Evolutionary conservation across 257 asterid species (phyloP), one percentile per base, ranked within the genome.

Genomic region (Solanum appendiculatum): DNA sequence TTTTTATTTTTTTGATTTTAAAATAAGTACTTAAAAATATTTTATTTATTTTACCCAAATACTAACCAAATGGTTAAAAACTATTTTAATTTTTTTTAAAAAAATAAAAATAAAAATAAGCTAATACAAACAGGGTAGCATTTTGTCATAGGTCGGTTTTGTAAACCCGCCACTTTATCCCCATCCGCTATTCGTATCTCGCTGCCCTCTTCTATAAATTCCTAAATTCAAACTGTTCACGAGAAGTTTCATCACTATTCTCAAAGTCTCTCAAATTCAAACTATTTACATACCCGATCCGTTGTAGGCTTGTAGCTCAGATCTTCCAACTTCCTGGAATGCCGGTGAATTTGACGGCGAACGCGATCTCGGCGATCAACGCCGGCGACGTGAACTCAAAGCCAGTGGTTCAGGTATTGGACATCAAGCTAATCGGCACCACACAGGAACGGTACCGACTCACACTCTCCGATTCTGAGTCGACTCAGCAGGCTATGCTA

Each of bases 401-500:
- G 94, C 99, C 99, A 85, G 92, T 97, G 87, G 96, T 97, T 68
- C 99, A 95, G 96, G 97, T 97, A 39, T 27, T 97, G 93, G 99
- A 95, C 84, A 92, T 97, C 91, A 94, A 93, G 93, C 94, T 88
- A 77, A 90, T 93, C 87, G 94, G 94, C 85, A 42, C 92, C 87
- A 89, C 93, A 86, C 97, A 96, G 91, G 97, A 95, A 86, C 96
- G 99, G 14, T 95, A 88, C 92, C 94, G 97, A 86, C 89, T 97
- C 63, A 86, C 93, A 86, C 83, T 97, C 89, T 96, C 98, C 56
- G 99, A 97, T 86, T 95, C 99, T 34, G 92, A 88, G 70, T 85
- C 89, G 7, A 85, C 98, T 89, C 98, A 96, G 88, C 95, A 95
- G 56, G 99, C 98, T 39, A 94, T 96, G 98, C 94, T 97, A 68